Conservation (phyloP, 371 early-diverging fungal species). For the Mucor piriformis region DNA sequence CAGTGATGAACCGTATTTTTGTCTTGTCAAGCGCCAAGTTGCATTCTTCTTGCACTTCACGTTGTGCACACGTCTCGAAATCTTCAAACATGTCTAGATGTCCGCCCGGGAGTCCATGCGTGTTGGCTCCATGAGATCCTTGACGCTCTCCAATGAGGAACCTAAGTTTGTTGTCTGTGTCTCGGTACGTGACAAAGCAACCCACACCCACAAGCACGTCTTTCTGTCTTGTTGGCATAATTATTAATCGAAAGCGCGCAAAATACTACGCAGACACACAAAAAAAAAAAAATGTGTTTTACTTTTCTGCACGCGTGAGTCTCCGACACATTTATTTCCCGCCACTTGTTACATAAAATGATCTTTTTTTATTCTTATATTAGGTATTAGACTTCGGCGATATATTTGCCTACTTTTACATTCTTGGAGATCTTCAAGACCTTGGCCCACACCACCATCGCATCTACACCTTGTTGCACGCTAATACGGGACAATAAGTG, state of each 20-base stretch:
- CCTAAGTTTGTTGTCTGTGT: slow-evolving; percentile 21
- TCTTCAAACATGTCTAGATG: slow-evolving; percentile 66
- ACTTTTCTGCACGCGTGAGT: too few relatives aligned
- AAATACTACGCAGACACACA: too few relatives aligned
- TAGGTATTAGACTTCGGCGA: slow-evolving; percentile 34
- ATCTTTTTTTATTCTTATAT: too few relatives aligned
- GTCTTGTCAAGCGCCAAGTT: slow-evolving; percentile 43
- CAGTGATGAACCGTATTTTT: slow-evolving; percentile 44
- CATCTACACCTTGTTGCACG: slow-evolving; percentile 25
- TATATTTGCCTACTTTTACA: slow-evolving; percentile 39
- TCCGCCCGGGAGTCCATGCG: slow-evolving; percentile 67
- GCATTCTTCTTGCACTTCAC: slow-evolving; percentile 66
- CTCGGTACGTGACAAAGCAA: slow-evolving; percentile 38
- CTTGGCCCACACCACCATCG: slow-evolving; percentile 23
- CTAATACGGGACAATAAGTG: slow-evolving; percentile 32
- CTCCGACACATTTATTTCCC: too few relatives aligned
- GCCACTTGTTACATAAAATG: too few relatives aligned
- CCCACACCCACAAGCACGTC: slow-evolving; percentile 57
- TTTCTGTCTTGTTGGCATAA: slow-evolving; percentile 8
- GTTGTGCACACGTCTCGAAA: slow-evolving; percentile 63
- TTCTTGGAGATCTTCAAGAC: slow-evolving; percentile 18
- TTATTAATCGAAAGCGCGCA: too few relatives aligned
- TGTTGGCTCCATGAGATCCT: slow-evolving; percentile 67
- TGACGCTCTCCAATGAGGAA: slow-evolving; percentile 61
- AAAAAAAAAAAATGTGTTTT: too few relatives aligned